Base-by-base conservation (phyloP, 2,329 filamentous ascomycete genomes). In the Penicillium sp. region DNA sequence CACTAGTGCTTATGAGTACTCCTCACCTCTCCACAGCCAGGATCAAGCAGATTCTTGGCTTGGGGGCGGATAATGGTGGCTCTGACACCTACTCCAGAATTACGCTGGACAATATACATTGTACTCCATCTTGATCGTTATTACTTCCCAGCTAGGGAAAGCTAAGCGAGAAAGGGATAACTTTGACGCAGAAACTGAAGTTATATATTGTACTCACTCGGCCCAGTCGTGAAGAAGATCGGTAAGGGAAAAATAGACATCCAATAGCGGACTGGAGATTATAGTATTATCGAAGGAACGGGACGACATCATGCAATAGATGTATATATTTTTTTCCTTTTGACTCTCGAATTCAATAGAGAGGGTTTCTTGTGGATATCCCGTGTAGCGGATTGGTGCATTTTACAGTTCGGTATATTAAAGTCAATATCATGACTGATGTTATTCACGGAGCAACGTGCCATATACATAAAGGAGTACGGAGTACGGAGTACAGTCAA, bases 221-320 rank as follows among this genome's bases (percentile, higher is more conserved):
- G 7, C n/a, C n/a, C 7, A 11, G 23, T 38, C n/a, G 40, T 56
- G 53, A 56, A 56, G 53, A 53, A 53, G 50, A 57, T 57, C 55
- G 41, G 25, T 43, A 38, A 39, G 7, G 36, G 5, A 19, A 19
- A 29, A 47, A 31, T 27, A 19, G 31, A 25, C n/a, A 51, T 43
- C 55, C 55, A 53, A 47, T 38, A 38, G 50, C 36, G n/a, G 5
- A 16, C 2, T 8, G 25, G n/a, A 23, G 41, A 38, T 21, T 43
- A 25, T n/a, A 41, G 34, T 10, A 13, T 16, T 36, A 7, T 7
- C 1, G 15, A 49, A 33, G 16, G 31, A 29, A 29, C 9, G 16
- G 33, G 2, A 38, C 34, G 38, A 10, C n/a, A 47, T 36, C 45
- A 47, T 25, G 31, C 29, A 25, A 36, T 47, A 13, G 13, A 13